Evolutionary conservation across 192 early-diverging fungal species (phyloP).

Genomic region (Backusella tarrabulga): DNA sequence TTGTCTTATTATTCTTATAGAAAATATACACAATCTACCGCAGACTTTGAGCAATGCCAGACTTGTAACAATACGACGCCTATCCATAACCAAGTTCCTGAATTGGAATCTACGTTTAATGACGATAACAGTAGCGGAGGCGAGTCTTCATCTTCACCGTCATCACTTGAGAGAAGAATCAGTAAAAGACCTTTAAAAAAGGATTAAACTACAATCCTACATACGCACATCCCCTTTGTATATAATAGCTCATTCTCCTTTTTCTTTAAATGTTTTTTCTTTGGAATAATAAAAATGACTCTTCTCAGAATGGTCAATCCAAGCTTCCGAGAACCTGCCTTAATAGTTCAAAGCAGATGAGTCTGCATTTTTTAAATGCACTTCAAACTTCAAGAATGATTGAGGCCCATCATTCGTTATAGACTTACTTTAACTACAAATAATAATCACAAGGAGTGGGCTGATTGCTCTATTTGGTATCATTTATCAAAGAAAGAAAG

Average conservation of each 20-base stretch:
- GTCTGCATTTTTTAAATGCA: no score
- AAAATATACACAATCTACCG: neutral
- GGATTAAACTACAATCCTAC: neutral
- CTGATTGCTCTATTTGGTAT: no score
- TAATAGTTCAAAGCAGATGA: no score
- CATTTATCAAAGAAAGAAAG: no score
- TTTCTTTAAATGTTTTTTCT: neutral
- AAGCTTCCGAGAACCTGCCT: no score
- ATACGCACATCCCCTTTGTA: neutral
- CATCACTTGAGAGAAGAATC: neutral
- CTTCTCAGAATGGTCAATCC: no score
- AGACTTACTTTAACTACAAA: no score
- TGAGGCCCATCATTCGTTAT: no score
- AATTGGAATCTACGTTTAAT: neutral
- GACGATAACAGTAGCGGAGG: constrained; percentile 7
- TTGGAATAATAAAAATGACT: no score
- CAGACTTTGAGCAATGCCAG: neutral
- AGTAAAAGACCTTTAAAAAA: neutral
- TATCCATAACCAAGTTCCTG: neutral
- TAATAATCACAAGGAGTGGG: no score
- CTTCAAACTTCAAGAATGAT: no score
- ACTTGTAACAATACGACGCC: neutral
- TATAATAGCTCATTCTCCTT: neutral
- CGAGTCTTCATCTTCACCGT: neutral
- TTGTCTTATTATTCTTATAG: neutral